Evolutionary conservation across 768 basidiomycete species (phyloP).

Genomic region (Fomitopsis pulvina): DNA sequence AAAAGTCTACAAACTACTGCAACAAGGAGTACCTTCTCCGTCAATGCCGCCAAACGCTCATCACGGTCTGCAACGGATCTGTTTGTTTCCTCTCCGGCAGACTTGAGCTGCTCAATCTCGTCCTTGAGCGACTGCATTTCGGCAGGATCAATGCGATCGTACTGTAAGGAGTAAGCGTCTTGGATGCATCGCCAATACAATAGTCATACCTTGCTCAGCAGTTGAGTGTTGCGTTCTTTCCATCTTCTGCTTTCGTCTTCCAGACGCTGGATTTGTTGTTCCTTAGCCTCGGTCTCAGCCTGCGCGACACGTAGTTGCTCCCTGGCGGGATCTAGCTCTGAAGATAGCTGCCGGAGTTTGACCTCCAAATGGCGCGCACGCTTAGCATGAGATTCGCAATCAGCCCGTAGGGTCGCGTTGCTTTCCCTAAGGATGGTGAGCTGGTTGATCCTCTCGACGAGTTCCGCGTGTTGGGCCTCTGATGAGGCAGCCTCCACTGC

Average conservation of each 20-base stretch:
- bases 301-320: slow-evolving; percentile 59
- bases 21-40: slow-evolving; percentile 14
- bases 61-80: slow-evolving; percentile 4
- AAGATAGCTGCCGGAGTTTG: slow-evolving; percentile 49
- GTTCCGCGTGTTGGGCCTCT: slow-evolving; percentile 74
- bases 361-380: slow-evolving; percentile 60
- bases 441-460: slow-evolving; percentile 82
- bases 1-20: background rate
- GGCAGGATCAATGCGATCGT: slow-evolving; percentile 83
- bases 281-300: slow-evolving; percentile 71
- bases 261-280: slow-evolving; percentile 58
- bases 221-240: slow-evolving; percentile 78
- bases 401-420: slow-evolving; percentile 77
- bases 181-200: background rate
- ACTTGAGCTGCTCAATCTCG: slow-evolving; percentile 46
- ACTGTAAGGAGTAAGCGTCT: slow-evolving; percentile 33
- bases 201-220: slow-evolving; percentile 64
- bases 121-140: slow-evolving; percentile 77
- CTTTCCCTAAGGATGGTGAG: slow-evolving; percentile 83
- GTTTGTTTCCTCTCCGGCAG: slow-evolving; percentile 19
- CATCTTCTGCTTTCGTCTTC: slow-evolving; percentile 75
- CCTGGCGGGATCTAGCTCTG: slow-evolving; percentile 68
- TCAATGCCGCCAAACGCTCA: slow-evolving; percentile 4
- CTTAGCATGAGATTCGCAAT: slow-evolving; percentile 65
- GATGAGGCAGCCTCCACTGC: slow-evolving; percentile 66